Evolutionary conservation across 176 grass and related monocot species (phyloP), one percentile per base, ranked within the genome.

Genomic region (Ensete ventricosum): DNA sequence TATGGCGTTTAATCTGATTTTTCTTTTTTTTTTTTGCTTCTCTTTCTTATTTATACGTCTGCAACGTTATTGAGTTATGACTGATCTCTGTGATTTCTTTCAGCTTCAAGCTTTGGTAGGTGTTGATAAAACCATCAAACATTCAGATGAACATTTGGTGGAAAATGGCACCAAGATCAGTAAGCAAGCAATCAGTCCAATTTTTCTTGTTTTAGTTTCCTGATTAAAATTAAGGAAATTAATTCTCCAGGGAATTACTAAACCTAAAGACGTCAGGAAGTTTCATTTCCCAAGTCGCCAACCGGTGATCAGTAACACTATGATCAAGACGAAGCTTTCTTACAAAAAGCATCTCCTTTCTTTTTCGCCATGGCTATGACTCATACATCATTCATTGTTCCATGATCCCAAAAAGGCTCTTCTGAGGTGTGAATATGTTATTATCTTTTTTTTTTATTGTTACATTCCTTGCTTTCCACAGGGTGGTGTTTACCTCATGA

Each of bases 31-130:
- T 34, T 34, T 34, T 34, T 34, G 29, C 29, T 34, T 34, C 3
- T 34, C 29, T 34, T 34, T 34, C 29, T 5, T 34, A 34, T 2
- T 43, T 43, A 43, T 43, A 43, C 34, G 0, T 43, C 34, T 43
- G 34, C 34, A 43, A 43, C 34, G 0, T 43, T 43, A 4, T 43
- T 43, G 34, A 43, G 34, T 43, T 70, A 13, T 19, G 16, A 65
- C 19, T 67, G 77, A 2, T 82, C 16, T 75, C 55, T 64, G 78
- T 43, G 34, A 19, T 72, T 55, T 64, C 70, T 77, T 81, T 63
- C 85, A 92, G 93, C 70, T 96, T 29, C 85, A 92, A 92, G 71
- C 93, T 79, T 77, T 92, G 53, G 93, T 96, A 75, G 93, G 93
- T 80, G 92, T 92, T 19, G 81, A 90, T 54, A 96, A 96, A 73